A percentile compares a stretch with the other conserved stretches of the same genome.
phyloP scores from a whole-genome alignment of 192 early-diverging fungal genomes.

The Cetraspora pellucida region DNA sequence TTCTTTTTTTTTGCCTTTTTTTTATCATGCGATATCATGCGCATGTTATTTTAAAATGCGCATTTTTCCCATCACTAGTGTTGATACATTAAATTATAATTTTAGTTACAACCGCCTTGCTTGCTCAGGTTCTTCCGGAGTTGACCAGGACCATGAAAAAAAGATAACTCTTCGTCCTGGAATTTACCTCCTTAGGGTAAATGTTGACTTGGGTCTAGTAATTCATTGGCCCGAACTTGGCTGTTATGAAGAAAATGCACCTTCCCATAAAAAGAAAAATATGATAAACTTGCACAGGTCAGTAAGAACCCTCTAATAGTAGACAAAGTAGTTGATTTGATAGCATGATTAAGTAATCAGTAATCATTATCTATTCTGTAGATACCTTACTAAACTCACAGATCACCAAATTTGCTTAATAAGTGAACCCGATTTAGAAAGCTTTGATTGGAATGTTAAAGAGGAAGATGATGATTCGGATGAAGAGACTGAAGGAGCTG shows the following conservation, averaged over 20 bases:
- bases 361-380: background rate
- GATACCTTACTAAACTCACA: conserved; percentile 32
- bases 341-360: background rate
- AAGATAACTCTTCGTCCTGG: background rate
- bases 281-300: conserved; percentile 36
- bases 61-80: no score
- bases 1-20: background rate
- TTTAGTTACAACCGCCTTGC: background rate
- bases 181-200: background rate
- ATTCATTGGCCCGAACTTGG: conserved; percentile 31
- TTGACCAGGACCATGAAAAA: background rate
- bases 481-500: background rate
- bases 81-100: background rate
- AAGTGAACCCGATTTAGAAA: conserved; percentile 24
- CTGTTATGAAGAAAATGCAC: conserved; percentile 34
- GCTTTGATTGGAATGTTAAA: conserved; percentile 4
- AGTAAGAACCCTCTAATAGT: background rate
- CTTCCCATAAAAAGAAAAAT: conserved; percentile 31
- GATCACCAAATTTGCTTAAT: conserved; percentile 31
- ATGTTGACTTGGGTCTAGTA: background rate
- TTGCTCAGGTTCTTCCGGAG: background rate
- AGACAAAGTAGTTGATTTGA: no score
- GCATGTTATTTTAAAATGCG: no score
- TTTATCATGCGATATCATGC: no score
- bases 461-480: background rate